These are phyloP conservation scores for Coniochaeta sp. DNA, from an alignment of 2,329 filamentous ascomycete species.

Conservation along the genomic window DNA sequence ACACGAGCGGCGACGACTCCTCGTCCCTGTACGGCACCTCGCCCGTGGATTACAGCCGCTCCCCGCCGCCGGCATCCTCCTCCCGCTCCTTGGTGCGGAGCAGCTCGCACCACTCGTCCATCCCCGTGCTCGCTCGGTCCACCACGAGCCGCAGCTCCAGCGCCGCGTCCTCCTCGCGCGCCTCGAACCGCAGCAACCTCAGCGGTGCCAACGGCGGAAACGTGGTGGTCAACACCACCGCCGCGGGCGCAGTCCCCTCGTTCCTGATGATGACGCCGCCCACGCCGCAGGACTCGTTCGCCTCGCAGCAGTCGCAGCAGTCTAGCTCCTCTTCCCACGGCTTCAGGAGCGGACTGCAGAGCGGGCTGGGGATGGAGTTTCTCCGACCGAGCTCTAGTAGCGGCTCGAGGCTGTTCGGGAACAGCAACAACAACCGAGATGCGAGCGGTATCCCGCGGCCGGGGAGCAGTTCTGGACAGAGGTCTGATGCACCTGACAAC, in stretches of 20 bases:
- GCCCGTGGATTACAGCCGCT: slow-evolving; percentile 51
- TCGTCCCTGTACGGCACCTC: slow-evolving; percentile 46
- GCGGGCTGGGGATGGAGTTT: slow-evolving; percentile 5
- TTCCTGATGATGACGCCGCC: slow-evolving; percentile 25
- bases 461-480: slow-evolving; percentile 8
- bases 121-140: slow-evolving; percentile 31
- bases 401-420: slow-evolving; percentile 1
- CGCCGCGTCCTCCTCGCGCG: slow-evolving; percentile 30
- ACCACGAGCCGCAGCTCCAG: slow-evolving; percentile 47
- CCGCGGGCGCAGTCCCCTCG: slow-evolving; percentile 16
- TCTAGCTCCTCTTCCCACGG: slow-evolving; percentile 12
- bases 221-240: slow-evolving; percentile 15
- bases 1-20: slow-evolving; percentile 46
- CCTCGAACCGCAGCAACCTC: background rate
- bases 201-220: slow-evolving; percentile 2
- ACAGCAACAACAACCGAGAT: background rate
- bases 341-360: slow-evolving; percentile 18
- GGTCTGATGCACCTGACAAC: slow-evolving; percentile 8
- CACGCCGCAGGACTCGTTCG: slow-evolving; percentile 14
- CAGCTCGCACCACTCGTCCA: slow-evolving; percentile 34
- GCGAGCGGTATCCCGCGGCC: background rate
- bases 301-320: background rate
- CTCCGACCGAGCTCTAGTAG: background rate
- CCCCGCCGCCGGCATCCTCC: slow-evolving; percentile 33
- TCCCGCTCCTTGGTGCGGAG: slow-evolving; percentile 37